phyloP scores from a whole-genome alignment of 257 asterid genomes.

The Nicotiana paniculata region DNA sequence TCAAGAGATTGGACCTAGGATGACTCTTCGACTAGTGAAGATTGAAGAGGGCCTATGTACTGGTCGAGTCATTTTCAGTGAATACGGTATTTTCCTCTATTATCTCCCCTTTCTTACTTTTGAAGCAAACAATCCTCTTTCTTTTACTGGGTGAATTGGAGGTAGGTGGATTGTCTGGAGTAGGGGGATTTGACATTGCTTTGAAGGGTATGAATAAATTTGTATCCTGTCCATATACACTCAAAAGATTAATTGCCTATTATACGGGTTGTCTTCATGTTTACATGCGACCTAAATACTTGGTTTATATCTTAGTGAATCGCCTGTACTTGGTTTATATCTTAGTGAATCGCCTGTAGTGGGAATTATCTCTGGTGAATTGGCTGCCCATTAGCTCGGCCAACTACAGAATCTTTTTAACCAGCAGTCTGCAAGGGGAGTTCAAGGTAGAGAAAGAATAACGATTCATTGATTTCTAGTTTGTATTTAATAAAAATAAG shows the following conservation, averaged over 20 bases:
- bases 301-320: not conserved
- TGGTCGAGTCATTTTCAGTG: constrained; percentile 54
- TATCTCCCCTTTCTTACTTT: not conserved
- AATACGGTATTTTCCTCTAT: constrained; percentile 14
- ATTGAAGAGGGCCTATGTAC: constrained; percentile 79
- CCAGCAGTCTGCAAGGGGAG: too few relatives aligned
- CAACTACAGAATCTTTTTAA: not conserved
- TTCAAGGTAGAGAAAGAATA: too few relatives aligned
- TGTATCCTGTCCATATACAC: not conserved
- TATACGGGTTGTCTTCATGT: not conserved
- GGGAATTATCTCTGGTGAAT: not conserved
- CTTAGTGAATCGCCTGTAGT: not conserved
- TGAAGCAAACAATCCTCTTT: not conserved
- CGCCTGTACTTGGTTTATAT: not conserved
- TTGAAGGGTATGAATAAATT: not conserved
- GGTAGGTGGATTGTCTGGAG: not conserved
- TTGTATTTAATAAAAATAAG: not conserved
- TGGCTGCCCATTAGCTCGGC: not conserved
- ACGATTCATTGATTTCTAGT: not conserved
- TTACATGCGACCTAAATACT: not conserved
- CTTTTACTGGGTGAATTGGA: not conserved
- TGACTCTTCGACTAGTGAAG: constrained; percentile 72
- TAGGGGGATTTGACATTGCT: not conserved
- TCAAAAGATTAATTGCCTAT: not conserved
- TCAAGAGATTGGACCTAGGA: constrained; percentile 90